Evolutionary conservation across 1,284 basidiomycete species (phyloP).

Genomic region (Rhodotorula sp.): DNA sequence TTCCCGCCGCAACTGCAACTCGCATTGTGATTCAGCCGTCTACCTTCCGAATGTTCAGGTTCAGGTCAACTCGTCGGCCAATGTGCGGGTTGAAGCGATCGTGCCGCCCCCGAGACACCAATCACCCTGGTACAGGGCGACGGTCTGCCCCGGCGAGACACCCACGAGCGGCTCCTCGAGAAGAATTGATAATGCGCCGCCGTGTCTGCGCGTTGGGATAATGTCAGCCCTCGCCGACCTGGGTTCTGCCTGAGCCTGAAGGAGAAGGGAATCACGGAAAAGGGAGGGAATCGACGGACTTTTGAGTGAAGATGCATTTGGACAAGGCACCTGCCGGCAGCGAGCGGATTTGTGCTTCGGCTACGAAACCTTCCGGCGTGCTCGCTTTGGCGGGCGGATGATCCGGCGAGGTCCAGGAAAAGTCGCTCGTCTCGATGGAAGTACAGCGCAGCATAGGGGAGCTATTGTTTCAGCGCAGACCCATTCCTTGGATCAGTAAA

Average conservation of each 20-base stretch:
- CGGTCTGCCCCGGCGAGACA: conserved; percentile 40
- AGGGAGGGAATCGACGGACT: conserved; percentile 47
- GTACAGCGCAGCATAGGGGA: conserved; percentile 61
- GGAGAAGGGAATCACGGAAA: background rate
- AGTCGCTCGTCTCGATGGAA: conserved; percentile 56
- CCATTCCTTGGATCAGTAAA: background rate
- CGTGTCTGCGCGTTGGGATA: background rate
- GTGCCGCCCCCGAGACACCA: conserved; percentile 43
- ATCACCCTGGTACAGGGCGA: conserved; percentile 28
- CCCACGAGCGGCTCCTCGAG: conserved; percentile 22
- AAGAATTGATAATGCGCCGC: conserved; percentile 12
- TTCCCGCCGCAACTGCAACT: no score
- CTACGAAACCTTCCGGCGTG: conserved; percentile 54
- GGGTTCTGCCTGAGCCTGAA: background rate
- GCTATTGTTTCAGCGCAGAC: conserved; percentile 4
- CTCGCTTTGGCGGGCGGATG: conserved; percentile 57
- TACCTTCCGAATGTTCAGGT: no score
- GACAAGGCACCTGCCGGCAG: conserved; percentile 61
- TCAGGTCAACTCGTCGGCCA: conserved; percentile 18
- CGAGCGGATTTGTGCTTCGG: conserved; percentile 68
- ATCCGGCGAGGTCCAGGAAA: conserved; percentile 73
- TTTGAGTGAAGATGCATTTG: conserved; percentile 49
- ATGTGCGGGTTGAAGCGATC: conserved; percentile 28
- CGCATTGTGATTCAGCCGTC: background rate
- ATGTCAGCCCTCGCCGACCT: background rate